Base-by-base conservation (phyloP, 192 early-diverging fungal genomes). In the Coemansia sp. region DNA sequence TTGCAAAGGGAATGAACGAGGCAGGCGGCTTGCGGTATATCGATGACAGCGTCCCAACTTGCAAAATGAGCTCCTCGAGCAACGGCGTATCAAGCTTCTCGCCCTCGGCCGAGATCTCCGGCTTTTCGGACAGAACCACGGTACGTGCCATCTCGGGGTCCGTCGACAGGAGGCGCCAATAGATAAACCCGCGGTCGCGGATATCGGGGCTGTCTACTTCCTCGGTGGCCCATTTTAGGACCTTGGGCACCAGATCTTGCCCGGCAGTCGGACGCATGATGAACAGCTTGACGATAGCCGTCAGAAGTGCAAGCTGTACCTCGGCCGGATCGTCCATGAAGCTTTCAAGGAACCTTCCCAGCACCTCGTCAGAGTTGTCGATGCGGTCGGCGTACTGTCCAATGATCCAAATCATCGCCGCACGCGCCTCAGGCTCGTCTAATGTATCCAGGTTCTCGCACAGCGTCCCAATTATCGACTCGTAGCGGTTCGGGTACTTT, bases 351-450 rank as follows among this genome's bases (percentile, higher is more conserved):
- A 98, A 99, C 58, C 85, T 87, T 11, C 88, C 91, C 43, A 99
- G 82, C 21, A 98, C 77, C 60, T 92, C 93, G 79, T 95, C 91
- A 6, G 98, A 92, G 78, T 98, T 98, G 52, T 96, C 96, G 68
- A 99, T 99, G 35, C 96, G 84, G 72, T 97, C 95, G 8, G 96
- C 91, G 74, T 99, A 98, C 82, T 99, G 94, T 1, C 98, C 98
- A 75, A 99, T 92, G 61, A 99, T 98, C 98, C 98, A 99, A 59
- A 99, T 94, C 91, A 98, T 92, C n/a, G 95, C 92, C 4, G 94
- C 92, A 74, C 95, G 97, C 34, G 98, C 96, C 75, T 99, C 98
- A 20, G 98, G 92, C 71, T 97, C 95, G 83, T 99, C 98, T 43
- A 99, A 79, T 64, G 89, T 91, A 72, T 98, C 98, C 60, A 99